Conservation (phyloP, 164 flowering plant species). For the Chimonanthus praecox region DNA sequence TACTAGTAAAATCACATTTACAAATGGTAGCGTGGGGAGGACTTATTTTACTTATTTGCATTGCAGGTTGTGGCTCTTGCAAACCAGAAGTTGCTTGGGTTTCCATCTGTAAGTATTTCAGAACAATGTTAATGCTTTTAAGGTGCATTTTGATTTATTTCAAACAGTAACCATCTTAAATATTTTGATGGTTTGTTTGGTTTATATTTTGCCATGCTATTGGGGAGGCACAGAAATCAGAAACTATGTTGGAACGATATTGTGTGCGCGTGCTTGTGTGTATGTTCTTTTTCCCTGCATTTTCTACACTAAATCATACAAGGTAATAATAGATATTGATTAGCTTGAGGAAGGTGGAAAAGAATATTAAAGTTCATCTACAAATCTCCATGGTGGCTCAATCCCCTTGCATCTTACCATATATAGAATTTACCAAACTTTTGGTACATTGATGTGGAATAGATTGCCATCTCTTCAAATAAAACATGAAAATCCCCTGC, state of each 20-base stretch:
- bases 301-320: too few species aligned
- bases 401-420: not conserved
- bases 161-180: not conserved
- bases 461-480: too few species aligned
- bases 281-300: not conserved
- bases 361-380: too few species aligned
- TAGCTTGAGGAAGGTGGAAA: not conserved
- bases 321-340: not conserved
- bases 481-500: too few species aligned
- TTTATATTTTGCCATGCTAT: not conserved
- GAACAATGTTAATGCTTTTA: not conserved
- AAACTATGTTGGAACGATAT: not conserved
- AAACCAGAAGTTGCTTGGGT: conserved; percentile 73
- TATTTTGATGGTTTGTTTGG: not conserved
- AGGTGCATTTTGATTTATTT: not conserved
- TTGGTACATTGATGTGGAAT: too few species aligned
- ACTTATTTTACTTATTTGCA: not conserved
- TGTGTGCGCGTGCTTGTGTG: too few species aligned
- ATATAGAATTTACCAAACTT: too few species aligned
- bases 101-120: conserved; percentile 56
- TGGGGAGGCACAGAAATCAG: not conserved
- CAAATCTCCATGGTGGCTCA: not conserved
- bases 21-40: not conserved
- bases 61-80: conserved; percentile 93
- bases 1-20: not conserved